These are phyloP conservation scores for Neurospora sp. DNA, from an alignment of 495 filamentous ascomycete species.

Conservation along the genomic window DNA sequence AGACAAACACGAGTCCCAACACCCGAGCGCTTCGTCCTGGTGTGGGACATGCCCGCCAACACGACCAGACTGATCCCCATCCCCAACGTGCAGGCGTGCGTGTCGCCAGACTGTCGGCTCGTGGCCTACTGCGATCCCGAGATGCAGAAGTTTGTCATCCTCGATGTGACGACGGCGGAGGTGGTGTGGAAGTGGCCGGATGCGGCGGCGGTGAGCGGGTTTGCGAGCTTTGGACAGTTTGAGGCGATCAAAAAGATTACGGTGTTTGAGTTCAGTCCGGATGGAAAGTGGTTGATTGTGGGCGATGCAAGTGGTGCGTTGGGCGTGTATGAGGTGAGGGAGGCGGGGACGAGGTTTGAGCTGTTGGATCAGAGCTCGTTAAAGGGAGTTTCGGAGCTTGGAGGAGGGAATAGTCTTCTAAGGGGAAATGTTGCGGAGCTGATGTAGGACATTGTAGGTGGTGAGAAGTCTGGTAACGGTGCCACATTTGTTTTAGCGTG, in stretches of 20 bases:
- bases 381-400: neutral
- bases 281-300: conserved; percentile 16
- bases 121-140: conserved; percentile 19
- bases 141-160: conserved; percentile 9
- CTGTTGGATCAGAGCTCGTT: conserved; percentile 3
- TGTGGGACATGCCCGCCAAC: conserved; percentile 18
- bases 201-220: neutral
- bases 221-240: conserved; percentile 15
- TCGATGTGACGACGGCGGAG: conserved; percentile 10
- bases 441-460: neutral
- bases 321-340: conserved; percentile 16
- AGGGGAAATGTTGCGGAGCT: neutral
- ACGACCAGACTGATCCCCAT: conserved; percentile 18
- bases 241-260: conserved; percentile 14
- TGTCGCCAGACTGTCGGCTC: conserved; percentile 18
- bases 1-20: conserved; percentile 1
- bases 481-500: neutral
- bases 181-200: conserved; percentile 22
- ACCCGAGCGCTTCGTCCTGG: conserved; percentile 15
- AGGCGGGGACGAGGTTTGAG: conserved; percentile 9
- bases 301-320: conserved; percentile 15
- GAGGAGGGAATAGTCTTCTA: neutral
- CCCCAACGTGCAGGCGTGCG: conserved; percentile 18
- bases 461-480: neutral
- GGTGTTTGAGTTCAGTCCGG: conserved; percentile 21